Evolutionary conservation across 768 basidiomycete species (phyloP), one percentile per base, ranked within the genome.

Genomic region (Suillus subalutaceus): DNA sequence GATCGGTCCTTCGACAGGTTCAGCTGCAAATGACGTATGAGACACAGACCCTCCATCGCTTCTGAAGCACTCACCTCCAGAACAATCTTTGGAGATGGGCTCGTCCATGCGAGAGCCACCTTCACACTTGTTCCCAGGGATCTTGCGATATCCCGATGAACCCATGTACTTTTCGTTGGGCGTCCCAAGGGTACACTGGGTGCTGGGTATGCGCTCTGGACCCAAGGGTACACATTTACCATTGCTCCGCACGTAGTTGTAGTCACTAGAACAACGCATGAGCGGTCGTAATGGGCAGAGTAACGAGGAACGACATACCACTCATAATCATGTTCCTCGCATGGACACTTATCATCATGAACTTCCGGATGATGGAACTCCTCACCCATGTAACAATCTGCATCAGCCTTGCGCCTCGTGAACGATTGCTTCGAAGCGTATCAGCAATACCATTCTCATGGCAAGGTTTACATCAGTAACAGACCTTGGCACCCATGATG

Each of bases 401-500:
- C 92, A 64, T 91, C 84, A 0, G 85, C 75, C 78, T 94, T 99
- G 74, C 96, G 85, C 30, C 97, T 87, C 63, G 77, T 83, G 77
- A 96, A 99, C 90, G 91, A 97, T 91, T 97, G 96, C 93, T 96
- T 26, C 23, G n/a, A 13, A 48, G 7, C n/a, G 48, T 20, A 26
- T 48, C 48, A 61, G 32, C 56, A 10, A 40, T 13, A n/a, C 12
- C 10, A 37, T 23, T 23, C 16, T 15, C 23, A 20, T 30, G 9
- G 20, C n/a, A 41, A 12, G 35, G n/a, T 12, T n/a, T 18, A 4
- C 9, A 12, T 38, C 30, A 37, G 30, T 20, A 35, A 67, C 83
- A 59, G 63, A 93, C 94, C 85, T 92, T 95, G 73, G 93, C 93
- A 0, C 97, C 97, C 94, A 99, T 96, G 30, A 99, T 78, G 77